These are phyloP conservation scores for Solanum sejunctum DNA, from an alignment of 257 asterid genomes.

Conservation along the genomic window DNA sequence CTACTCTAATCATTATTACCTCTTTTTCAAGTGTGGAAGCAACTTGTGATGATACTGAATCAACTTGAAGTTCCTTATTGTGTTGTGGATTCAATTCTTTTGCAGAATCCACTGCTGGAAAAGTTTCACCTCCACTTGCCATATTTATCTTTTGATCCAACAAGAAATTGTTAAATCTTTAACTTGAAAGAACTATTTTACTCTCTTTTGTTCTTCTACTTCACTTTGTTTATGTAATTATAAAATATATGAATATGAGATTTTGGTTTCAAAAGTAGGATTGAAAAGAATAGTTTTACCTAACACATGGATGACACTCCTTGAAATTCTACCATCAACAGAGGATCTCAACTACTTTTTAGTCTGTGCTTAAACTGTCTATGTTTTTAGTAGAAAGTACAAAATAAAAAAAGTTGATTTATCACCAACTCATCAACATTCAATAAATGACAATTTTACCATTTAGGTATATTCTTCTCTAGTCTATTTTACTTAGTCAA, in stretches of 20 bases:
- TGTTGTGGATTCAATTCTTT: constrained; percentile 45
- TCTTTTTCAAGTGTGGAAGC: constrained; percentile 25
- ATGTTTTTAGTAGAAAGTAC: background rate
- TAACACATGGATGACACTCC: constrained; percentile 33
- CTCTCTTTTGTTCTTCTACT: background rate
- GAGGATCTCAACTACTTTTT: constrained; percentile 41
- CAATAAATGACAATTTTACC: background rate
- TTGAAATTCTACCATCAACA: constrained; percentile 20
- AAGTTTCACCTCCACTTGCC: constrained; percentile 27
- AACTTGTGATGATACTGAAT: constrained; percentile 44
- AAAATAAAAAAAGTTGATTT: background rate
- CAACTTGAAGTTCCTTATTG: constrained; percentile 37
- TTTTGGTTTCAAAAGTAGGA: background rate
- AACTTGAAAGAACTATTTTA: background rate
- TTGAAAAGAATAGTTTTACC: constrained; percentile 11
- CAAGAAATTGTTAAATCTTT: background rate
- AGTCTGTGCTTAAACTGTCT: constrained; percentile 3
- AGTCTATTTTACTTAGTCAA: too few relatives aligned
- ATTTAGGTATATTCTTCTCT: background rate
- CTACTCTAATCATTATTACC: constrained; percentile 14
- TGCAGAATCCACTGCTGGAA: constrained; percentile 51
- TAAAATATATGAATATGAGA: background rate
- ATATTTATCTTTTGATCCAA: constrained; percentile 15
- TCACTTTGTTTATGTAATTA: background rate
- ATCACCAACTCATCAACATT: background rate